Evolutionary conservation across 768 basidiomycete species (phyloP).

Genomic region (Nidularia sp.): DNA sequence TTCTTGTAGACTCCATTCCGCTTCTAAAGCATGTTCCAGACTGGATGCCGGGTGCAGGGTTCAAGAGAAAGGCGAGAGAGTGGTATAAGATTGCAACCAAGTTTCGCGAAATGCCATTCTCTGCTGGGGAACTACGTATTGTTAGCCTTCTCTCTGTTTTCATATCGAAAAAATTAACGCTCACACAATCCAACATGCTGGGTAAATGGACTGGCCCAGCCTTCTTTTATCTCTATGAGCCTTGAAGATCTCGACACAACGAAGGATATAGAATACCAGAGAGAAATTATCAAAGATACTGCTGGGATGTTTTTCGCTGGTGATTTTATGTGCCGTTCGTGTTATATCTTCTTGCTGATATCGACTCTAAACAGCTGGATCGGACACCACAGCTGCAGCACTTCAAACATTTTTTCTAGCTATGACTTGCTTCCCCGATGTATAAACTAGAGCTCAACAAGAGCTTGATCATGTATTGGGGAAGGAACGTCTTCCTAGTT

Average conservation of each 20-base stretch:
- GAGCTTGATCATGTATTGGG: conserved; percentile 33
- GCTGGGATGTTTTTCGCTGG: conserved; percentile 33
- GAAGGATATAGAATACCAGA: conserved; percentile 10
- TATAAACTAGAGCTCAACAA: conserved; percentile 27
- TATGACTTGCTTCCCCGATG: conserved; percentile 36
- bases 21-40: conserved; percentile 34
- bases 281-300: conserved; percentile 27
- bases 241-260: conserved; percentile 14
- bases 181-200: conserved; percentile 1
- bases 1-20: conserved; percentile 33
- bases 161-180: not conserved
- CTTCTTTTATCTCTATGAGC: conserved; percentile 17
- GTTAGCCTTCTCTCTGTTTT: conserved; percentile 5
- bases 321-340: conserved; percentile 4
- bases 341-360: not conserved
- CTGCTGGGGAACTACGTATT: conserved; percentile 9
- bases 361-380: conserved; percentile 1
- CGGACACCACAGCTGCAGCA: conserved; percentile 16
- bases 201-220: conserved; percentile 13
- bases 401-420: conserved; percentile 29
- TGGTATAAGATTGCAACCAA: conserved; percentile 32
- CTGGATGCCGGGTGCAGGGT: conserved; percentile 56
- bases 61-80: conserved; percentile 39
- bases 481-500: conserved; percentile 29
- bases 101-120: conserved; percentile 30